phyloP scores from a whole-genome alignment of 805 yeast species.

The Candida coquimbonensis region DNA sequence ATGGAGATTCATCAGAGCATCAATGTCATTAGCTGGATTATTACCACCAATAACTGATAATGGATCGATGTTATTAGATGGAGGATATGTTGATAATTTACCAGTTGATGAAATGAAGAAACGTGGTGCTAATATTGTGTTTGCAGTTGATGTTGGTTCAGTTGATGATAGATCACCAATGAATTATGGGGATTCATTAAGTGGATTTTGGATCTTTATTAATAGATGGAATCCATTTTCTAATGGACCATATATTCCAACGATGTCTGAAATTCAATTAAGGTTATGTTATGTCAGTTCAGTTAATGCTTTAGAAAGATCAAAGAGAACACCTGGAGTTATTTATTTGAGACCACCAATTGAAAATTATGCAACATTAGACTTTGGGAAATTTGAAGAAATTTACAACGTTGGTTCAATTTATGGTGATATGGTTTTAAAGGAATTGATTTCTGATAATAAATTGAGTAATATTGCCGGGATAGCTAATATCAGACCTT shows the following conservation, averaged over 20 bases:
- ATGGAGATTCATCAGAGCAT: constrained; percentile 93
- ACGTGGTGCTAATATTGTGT: constrained; percentile 76
- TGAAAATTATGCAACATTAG: constrained; percentile 85
- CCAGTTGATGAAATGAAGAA: constrained; percentile 91
- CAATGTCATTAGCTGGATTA: constrained; percentile 93
- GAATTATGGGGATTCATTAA: constrained; percentile 86
- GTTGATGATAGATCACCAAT: constrained; percentile 86
- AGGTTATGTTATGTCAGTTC: constrained; percentile 92
- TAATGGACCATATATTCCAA: constrained; percentile 79
- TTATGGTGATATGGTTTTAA: constrained; percentile 58
- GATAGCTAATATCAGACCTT: constrained; percentile 26
- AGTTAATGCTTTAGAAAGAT: constrained; percentile 85
- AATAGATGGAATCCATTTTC: constrained; percentile 91
- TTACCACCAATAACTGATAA: constrained; percentile 83
- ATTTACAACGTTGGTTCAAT: constrained; percentile 73
- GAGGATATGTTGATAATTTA: constrained; percentile 91
- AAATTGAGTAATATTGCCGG: constrained; percentile 62
- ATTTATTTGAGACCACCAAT: constrained; percentile 90
- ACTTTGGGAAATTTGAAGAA: constrained; percentile 87
- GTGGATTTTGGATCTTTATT: constrained; percentile 86
- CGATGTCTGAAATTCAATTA: constrained; percentile 91
- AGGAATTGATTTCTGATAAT: constrained; percentile 43
- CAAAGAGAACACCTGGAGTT: constrained; percentile 79
- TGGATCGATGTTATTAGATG: constrained; percentile 91
- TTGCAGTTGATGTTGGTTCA: constrained; percentile 96